phyloP scores from a whole-genome alignment of 1,139 yeast species.

The Eremothecium gossypii region DNA sequence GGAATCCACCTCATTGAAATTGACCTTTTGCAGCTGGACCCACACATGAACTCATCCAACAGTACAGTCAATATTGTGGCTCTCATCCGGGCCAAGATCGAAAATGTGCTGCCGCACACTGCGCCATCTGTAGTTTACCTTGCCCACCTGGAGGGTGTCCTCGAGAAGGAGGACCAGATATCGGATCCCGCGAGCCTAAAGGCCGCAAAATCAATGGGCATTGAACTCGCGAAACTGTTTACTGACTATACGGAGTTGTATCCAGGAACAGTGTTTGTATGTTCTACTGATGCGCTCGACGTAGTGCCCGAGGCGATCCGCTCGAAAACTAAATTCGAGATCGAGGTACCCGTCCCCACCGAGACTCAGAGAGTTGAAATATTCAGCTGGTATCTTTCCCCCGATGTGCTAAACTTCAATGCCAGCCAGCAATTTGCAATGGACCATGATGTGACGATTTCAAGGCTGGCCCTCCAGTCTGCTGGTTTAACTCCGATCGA shows the following conservation, averaged over 20 bases:
- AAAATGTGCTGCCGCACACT: constrained; percentile 39
- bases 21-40: constrained; percentile 47
- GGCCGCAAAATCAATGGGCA: constrained; percentile 42
- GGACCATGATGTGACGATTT: constrained; percentile 48
- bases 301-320: constrained; percentile 58
- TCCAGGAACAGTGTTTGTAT: constrained; percentile 45
- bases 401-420: constrained; percentile 27
- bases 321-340: constrained; percentile 65
- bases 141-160: constrained; percentile 67
- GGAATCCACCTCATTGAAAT: constrained; percentile 66
- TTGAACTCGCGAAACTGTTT: constrained; percentile 52
- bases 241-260: constrained; percentile 40
- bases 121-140: constrained; percentile 43
- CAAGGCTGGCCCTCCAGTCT: constrained; percentile 67
- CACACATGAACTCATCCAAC: constrained; percentile 51
- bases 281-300: constrained; percentile 68
- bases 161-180: constrained; percentile 61
- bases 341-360: constrained; percentile 66
- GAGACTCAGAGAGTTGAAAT: constrained; percentile 65
- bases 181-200: constrained; percentile 35
- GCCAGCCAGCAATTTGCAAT: constrained; percentile 9
- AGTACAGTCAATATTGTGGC: constrained; percentile 79
- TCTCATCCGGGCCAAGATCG: constrained; percentile 63
- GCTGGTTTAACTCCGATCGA: constrained; percentile 92
- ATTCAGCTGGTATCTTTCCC: constrained; percentile 37